Evolutionary conservation across 2,329 filamentous ascomycete genomes (phyloP), one percentile per base, ranked within the genome.

Genomic region (Berkeleyomyces rouxiae): DNA sequence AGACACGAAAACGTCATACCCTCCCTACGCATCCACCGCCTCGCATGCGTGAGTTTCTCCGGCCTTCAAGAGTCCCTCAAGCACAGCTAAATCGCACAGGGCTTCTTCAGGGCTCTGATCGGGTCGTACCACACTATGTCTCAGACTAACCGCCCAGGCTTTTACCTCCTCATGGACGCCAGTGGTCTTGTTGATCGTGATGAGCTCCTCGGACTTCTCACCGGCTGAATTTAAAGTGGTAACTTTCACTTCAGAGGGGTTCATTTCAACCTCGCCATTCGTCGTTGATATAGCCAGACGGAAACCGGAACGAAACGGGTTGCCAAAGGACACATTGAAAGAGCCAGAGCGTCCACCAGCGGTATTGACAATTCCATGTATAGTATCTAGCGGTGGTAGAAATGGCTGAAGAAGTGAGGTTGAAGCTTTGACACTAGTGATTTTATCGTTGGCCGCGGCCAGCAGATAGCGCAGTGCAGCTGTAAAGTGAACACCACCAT

Each of bases 401-500:
- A 84, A 77, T 61, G 75, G 69, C 65, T 81, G 77, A 57, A 81
- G 72, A 67, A 81, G 78, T 3, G 73, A 69, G 0, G 82, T 82
- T 65, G 81, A 80, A 0, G 82, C 82, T 16, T 76, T 74, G 2
- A 86, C 71, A 42, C 72, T 74, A 10, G 73, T 71, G 37, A 80
- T 53, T 42, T 64, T 73, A 7, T 76, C 72, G 57, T 78, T 71
- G 13, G 74, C 74, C 3, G 75, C 74, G 0, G 72, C 65, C 1
- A 90, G 73, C 49, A 91, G 69, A 40, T 80, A 70, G 13, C 87
- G 76, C 59, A 85, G 77, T 0, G 74, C 83, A 6, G 87, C 87
- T 5, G 84, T 75, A 65, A 82, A 84, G 71, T 91, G 88, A 36
- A 91, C 85, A 51, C 88, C 87, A 11, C 82, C 86, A 69, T 91